A percentile compares a stretch with the other conserved stretches of the same genome.
These are phyloP conservation scores for Phoma herbarum DNA, from an alignment of 2,329 filamentous ascomycete genomes.

Conservation along the genomic window DNA sequence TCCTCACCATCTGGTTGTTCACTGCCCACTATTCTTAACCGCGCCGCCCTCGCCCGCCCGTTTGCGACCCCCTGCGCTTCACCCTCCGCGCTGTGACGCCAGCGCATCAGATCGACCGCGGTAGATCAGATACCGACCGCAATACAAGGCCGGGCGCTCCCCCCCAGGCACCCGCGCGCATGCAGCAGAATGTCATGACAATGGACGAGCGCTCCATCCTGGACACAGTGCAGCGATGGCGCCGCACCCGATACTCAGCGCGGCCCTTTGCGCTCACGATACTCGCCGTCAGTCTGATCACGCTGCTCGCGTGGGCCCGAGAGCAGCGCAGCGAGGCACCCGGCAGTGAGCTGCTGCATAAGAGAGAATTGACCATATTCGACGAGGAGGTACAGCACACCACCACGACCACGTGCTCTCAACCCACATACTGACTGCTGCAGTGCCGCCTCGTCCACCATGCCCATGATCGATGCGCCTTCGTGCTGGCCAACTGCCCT, in stretches of 20 bases:
- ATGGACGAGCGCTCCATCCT: slow-evolving; percentile 37
- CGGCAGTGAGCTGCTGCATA: slow-evolving; percentile 16
- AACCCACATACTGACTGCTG: neutral
- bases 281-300: slow-evolving; percentile 40
- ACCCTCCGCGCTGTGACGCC: slow-evolving; percentile 24
- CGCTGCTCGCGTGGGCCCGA: slow-evolving; percentile 41
- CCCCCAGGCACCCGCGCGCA: slow-evolving; percentile 14
- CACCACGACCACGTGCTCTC: neutral
- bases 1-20: neutral
- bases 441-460: slow-evolving; percentile 80
- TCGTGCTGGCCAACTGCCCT: slow-evolving; percentile 80
- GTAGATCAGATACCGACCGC: neutral
- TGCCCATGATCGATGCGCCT: slow-evolving; percentile 82
- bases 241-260: slow-evolving; percentile 46
- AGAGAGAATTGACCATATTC: slow-evolving; percentile 33
- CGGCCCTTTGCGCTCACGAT: slow-evolving; percentile 51
- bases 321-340: slow-evolving; percentile 16
- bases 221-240: slow-evolving; percentile 34
- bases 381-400: slow-evolving; percentile 44
- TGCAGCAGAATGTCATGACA: slow-evolving; percentile 26
- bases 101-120: slow-evolving; percentile 17
- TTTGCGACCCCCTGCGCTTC: slow-evolving; percentile 26
- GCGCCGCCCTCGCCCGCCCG: slow-evolving; percentile 2
- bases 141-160: neutral
- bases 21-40: neutral